Conservation (phyloP, 768 basidiomycete genomes). For the Sarcodon aspratus region DNA sequence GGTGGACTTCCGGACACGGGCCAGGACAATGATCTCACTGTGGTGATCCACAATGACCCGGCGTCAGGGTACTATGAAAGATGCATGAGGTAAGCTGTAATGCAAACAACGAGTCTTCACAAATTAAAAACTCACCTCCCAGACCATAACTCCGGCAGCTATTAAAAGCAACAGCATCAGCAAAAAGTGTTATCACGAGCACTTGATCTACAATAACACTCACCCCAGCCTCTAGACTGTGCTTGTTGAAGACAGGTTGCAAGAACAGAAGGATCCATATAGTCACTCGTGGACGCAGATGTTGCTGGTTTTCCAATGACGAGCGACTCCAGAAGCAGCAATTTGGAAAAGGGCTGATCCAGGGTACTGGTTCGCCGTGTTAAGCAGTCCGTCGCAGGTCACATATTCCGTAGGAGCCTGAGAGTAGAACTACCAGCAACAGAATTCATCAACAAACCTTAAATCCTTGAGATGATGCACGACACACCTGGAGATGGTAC, state of each 20-base stretch:
- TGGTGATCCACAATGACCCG: slow-evolving; percentile 24
- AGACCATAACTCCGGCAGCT: slow-evolving; percentile 28
- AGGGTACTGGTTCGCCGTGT: slow-evolving; percentile 41
- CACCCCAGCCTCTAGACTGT: slow-evolving; percentile 53
- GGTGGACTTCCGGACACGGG: slow-evolving; percentile 12
- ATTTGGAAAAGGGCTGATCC: slow-evolving; percentile 46
- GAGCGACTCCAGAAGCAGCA: slow-evolving; percentile 33
- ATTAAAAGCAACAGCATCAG: neutral
- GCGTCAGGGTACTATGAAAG: slow-evolving; percentile 23
- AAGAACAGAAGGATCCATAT: slow-evolving; percentile 44
- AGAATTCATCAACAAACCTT: slow-evolving; percentile 1
- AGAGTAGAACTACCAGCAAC: slow-evolving; percentile 15
- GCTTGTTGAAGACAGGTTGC: slow-evolving; percentile 51
- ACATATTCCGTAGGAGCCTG: slow-evolving; percentile 56
- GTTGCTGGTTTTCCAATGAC: slow-evolving; percentile 44
- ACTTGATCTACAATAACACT: slow-evolving; percentile 14
- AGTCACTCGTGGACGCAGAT: slow-evolving; percentile 36
- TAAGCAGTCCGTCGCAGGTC: slow-evolving; percentile 46
- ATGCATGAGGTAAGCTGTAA: too few species aligned
- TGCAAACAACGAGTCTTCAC: too few species aligned
- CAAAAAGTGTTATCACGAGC: neutral
- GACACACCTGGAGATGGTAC: slow-evolving; percentile 31
- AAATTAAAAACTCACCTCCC: slow-evolving; percentile 12
- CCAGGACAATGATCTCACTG: slow-evolving; percentile 24
- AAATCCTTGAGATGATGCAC: neutral